Evolutionary conservation across 352 stramenopile species (phyloP).

Genomic region (Phytophthora hybrid): DNA sequence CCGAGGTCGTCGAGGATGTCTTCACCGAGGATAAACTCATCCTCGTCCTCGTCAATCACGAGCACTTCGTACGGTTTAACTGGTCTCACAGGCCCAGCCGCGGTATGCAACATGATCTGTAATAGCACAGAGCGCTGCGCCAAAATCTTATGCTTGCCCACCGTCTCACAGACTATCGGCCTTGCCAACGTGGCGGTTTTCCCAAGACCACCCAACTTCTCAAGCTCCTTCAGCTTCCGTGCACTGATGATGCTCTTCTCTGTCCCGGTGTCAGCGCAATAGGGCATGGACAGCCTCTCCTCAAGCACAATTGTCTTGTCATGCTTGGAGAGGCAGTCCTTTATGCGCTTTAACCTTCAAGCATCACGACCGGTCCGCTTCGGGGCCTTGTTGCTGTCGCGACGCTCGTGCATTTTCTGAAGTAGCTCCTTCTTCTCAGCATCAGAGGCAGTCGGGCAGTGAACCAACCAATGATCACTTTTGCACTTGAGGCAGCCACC

Average conservation of each 20-base stretch:
- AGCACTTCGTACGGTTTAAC: constrained; percentile 12
- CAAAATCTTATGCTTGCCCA: constrained; percentile 14
- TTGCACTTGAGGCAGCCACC: constrained; percentile 23
- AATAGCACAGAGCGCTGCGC: neutral
- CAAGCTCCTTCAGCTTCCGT: constrained; percentile 20
- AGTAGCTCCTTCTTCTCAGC: constrained; percentile 28
- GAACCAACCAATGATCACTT: constrained; percentile 16
- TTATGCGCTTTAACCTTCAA: constrained; percentile 30
- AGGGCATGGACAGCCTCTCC: constrained; percentile 25
- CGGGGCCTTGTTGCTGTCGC: constrained; percentile 8
- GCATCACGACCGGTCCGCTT: neutral
- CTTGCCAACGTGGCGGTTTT: constrained; percentile 10
- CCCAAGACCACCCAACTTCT: constrained; percentile 15
- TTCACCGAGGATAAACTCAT: constrained; percentile 23
- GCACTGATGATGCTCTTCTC: constrained; percentile 27
- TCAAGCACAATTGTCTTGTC: constrained; percentile 25
- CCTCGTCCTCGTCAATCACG: constrained; percentile 17
- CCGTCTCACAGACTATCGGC: constrained; percentile 17
- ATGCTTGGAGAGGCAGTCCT: constrained; percentile 21
- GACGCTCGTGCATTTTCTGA: constrained; percentile 7
- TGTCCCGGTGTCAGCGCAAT: constrained; percentile 25
- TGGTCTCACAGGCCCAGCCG: constrained; percentile 9
- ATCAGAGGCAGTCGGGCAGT: constrained; percentile 1
- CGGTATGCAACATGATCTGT: constrained; percentile 15
- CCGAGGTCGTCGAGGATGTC: constrained; percentile 14